Conservation (phyloP, 2,329 filamentous ascomycete genomes). For the Rhynchosporium agropyri region DNA sequence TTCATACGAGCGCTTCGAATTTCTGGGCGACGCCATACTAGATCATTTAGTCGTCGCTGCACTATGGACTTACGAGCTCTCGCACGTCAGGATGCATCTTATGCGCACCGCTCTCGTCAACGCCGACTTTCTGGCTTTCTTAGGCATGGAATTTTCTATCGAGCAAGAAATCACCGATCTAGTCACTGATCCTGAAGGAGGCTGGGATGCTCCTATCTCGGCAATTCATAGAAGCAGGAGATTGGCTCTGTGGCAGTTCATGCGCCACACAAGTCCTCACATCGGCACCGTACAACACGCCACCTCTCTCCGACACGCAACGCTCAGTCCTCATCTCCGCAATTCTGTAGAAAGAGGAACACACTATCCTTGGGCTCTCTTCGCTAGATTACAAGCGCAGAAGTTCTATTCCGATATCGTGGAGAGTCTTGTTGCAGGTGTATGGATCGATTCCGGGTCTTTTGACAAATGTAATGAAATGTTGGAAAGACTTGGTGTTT, state of each 20-base stretch:
- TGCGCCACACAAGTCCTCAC: conserved; percentile 58
- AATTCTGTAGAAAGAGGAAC: conserved; percentile 52
- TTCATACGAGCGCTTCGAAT: conserved; percentile 76
- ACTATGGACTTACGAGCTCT: conserved; percentile 53
- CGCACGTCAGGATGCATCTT: conserved; percentile 70
- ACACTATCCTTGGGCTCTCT: conserved; percentile 75
- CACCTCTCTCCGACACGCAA: conserved; percentile 34
- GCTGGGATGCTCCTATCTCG: not conserved
- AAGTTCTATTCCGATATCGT: conserved; percentile 87
- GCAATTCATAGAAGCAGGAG: conserved; percentile 18
- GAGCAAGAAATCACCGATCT: conserved; percentile 41
- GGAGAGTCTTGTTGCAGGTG: conserved; percentile 77
- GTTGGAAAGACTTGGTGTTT: conserved; percentile 64
- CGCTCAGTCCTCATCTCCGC: conserved; percentile 52
- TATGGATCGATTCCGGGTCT: conserved; percentile 78
- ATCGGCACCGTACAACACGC: conserved; percentile 50
- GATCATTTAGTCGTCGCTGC: conserved; percentile 72
- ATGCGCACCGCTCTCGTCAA: conserved; percentile 79
- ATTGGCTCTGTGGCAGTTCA: conserved; percentile 64
- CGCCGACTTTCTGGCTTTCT: conserved; percentile 75
- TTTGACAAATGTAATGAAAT: conserved; percentile 62
- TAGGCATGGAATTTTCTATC: conserved; percentile 62
- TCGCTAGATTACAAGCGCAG: conserved; percentile 65
- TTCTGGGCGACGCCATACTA: conserved; percentile 82
- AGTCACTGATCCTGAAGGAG: not conserved